Evolutionary conservation across 169 alveolate species (phyloP).

Genomic region (Theileria orientalis): DNA sequence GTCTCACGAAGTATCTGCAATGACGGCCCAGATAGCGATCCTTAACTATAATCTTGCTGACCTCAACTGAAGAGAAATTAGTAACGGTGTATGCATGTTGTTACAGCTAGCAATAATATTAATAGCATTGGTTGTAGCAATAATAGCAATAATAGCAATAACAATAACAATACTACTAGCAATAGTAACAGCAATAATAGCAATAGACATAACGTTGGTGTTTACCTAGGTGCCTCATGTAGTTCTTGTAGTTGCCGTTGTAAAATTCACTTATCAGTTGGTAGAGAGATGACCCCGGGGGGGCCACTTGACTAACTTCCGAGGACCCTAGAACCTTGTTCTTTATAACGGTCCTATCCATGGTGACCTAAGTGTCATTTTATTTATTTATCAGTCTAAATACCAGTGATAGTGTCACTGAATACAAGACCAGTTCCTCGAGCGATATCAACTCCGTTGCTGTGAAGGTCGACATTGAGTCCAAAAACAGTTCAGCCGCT

Average conservation of each 20-base stretch:
- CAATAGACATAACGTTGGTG: neutral
- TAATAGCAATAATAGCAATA: too few relatives aligned
- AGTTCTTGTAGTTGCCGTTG: slow-evolving; percentile 86
- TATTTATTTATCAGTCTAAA: neutral
- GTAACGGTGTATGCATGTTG: too few relatives aligned
- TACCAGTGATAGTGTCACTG: slow-evolving; percentile 86
- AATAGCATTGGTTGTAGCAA: too few relatives aligned
- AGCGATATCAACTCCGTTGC: slow-evolving; percentile 91
- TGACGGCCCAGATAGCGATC: slow-evolving; percentile 86
- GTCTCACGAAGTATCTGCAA: slow-evolving; percentile 84
- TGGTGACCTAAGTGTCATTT: slow-evolving; percentile 68
- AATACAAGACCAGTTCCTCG: slow-evolving; percentile 87
- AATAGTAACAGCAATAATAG: too few relatives aligned
- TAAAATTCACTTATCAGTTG: slow-evolving; percentile 83
- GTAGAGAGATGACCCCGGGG: slow-evolving; percentile 84
- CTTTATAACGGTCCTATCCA: slow-evolving; percentile 80
- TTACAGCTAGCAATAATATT: too few relatives aligned
- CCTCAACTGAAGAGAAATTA: slow-evolving; percentile 62
- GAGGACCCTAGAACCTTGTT: slow-evolving; percentile 85
- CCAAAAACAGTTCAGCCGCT: slow-evolving; percentile 74
- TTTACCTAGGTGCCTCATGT: slow-evolving; percentile 80
- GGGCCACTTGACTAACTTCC: slow-evolving; percentile 88
- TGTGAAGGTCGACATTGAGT: slow-evolving; percentile 91
- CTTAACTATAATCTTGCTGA: slow-evolving; percentile 73
- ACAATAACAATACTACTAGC: too few relatives aligned